Percentiles rank a stretch among this genome's conserved stretches.
These are phyloP conservation scores for Skeletonema tropicum DNA, from an alignment of 108 stramenopile species.

Conservation along the genomic window DNA sequence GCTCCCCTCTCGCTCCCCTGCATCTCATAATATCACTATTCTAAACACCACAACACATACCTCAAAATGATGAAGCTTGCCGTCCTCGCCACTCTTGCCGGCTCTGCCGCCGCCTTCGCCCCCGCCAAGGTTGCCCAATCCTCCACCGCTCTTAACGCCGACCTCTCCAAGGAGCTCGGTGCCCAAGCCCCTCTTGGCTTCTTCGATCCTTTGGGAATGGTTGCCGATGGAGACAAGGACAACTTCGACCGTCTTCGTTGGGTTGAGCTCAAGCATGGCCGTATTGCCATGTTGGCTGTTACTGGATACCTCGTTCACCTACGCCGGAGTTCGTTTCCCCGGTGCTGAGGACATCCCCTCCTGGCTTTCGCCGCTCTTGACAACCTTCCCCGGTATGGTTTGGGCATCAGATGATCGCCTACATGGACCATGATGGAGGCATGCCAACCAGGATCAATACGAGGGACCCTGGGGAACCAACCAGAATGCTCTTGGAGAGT, in stretches of 20 bases:
- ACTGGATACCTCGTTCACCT: conserved; percentile 75
- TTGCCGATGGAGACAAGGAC: conserved; percentile 62
- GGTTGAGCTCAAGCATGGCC: conserved; percentile 64
- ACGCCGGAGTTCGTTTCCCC: conserved; percentile 75
- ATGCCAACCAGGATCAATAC: conserved; percentile 25
- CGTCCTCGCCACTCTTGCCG: conserved; percentile 56
- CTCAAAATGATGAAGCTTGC: conserved; percentile 53
- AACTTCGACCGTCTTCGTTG: conserved; percentile 66
- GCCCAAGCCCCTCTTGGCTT: conserved; percentile 69
- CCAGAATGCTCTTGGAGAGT: conserved; percentile 25
- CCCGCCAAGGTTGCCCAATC: conserved; percentile 14
- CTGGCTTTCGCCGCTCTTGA: conserved; percentile 66
- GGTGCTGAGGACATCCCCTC: conserved; percentile 77
- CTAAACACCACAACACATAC: not conserved
- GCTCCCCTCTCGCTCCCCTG: too few species aligned
- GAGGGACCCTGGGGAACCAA: conserved; percentile 27
- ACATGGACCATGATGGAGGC: conserved; percentile 64
- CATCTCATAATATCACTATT: not conserved
- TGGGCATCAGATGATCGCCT: conserved; percentile 56
- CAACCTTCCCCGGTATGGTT: conserved; percentile 58
- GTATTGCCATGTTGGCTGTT: conserved; percentile 63
- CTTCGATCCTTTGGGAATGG: conserved; percentile 63
- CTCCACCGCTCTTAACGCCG: conserved; percentile 37
- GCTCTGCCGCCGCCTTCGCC: conserved; percentile 44
- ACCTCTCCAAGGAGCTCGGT: conserved; percentile 87